These are phyloP conservation scores for Byssochlamys sp. DNA, from an alignment of 2,329 filamentous ascomycete species.

Conservation along the genomic window DNA sequence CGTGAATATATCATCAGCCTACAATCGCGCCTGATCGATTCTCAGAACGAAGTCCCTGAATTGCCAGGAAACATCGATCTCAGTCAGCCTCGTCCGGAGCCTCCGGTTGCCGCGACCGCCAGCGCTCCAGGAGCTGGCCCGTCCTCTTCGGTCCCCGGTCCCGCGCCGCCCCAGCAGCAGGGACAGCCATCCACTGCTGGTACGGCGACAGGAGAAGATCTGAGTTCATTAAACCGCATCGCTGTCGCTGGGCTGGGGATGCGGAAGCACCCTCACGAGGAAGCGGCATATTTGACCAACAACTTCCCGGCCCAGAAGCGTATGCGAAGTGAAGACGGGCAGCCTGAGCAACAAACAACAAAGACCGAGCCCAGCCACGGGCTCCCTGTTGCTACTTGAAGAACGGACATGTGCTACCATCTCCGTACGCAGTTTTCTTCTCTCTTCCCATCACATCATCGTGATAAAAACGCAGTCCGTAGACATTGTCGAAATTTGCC, in stretches of 20 bases:
- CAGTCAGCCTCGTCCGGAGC: slow-evolving; percentile 40
- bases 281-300: slow-evolving; percentile 24
- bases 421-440: slow-evolving; percentile 4
- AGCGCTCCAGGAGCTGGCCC: slow-evolving; percentile 6
- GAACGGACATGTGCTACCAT: neutral
- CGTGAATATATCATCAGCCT: slow-evolving; percentile 87
- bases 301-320: slow-evolving; percentile 23
- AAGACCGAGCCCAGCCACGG: slow-evolving; percentile 22
- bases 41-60: slow-evolving; percentile 72
- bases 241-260: slow-evolving; percentile 35
- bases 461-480: neutral
- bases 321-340: slow-evolving; percentile 20
- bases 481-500: neutral
- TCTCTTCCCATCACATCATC: neutral
- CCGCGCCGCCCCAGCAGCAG: slow-evolving; percentile 7
- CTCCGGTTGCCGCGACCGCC: slow-evolving; percentile 15
- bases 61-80: slow-evolving; percentile 73
- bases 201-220: slow-evolving; percentile 22
- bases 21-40: slow-evolving; percentile 75
- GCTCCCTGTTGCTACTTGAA: slow-evolving; percentile 10
- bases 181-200: slow-evolving; percentile 5
- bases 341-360: slow-evolving; percentile 15
- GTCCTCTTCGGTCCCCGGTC: slow-evolving; percentile 1
- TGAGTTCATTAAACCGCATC: slow-evolving; percentile 35
- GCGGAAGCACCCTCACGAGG: slow-evolving; percentile 33